These are phyloP conservation scores for Aspergillus diversus DNA, from an alignment of 495 filamentous ascomycete species.

Conservation along the genomic window DNA sequence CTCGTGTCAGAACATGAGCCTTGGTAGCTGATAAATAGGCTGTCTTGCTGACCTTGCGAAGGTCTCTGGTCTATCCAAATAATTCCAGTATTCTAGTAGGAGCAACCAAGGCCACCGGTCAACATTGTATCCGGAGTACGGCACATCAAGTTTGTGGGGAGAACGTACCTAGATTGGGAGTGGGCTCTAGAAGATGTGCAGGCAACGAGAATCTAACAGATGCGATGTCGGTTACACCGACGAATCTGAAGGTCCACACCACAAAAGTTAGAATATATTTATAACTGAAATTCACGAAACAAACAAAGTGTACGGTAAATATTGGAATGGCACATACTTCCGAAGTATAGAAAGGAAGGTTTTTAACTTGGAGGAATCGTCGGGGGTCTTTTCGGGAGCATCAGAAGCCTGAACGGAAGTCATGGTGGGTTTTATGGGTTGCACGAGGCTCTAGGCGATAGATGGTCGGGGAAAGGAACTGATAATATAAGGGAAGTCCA, in stretches of 20 bases:
- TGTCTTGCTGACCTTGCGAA: slow-evolving; percentile 69
- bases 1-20: slow-evolving; percentile 41
- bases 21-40: slow-evolving; percentile 21
- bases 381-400: slow-evolving; percentile 65
- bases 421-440: slow-evolving; percentile 29
- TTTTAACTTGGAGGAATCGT: slow-evolving; percentile 81
- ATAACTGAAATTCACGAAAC: slow-evolving; percentile 21
- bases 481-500: slow-evolving; percentile 7
- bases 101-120: slow-evolving; percentile 15
- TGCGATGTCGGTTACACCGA: slow-evolving; percentile 93
- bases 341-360: slow-evolving; percentile 81
- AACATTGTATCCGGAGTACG: slow-evolving; percentile 7
- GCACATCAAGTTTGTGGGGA: background rate
- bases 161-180: slow-evolving; percentile 78
- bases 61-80: slow-evolving; percentile 91
- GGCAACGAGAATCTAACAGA: slow-evolving; percentile 94
- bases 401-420: slow-evolving; percentile 30
- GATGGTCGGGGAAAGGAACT: background rate
- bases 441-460: background rate
- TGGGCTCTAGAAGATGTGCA: slow-evolving; percentile 92
- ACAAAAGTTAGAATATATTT: slow-evolving; percentile 20
- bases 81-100: slow-evolving; percentile 90
- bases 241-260: slow-evolving; percentile 63
- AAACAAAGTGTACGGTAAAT: slow-evolving; percentile 4
- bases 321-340: slow-evolving; percentile 58